These are phyloP conservation scores for Microcyclosporella mali DNA, from an alignment of 2,329 filamentous ascomycete species.

Conservation along the genomic window DNA sequence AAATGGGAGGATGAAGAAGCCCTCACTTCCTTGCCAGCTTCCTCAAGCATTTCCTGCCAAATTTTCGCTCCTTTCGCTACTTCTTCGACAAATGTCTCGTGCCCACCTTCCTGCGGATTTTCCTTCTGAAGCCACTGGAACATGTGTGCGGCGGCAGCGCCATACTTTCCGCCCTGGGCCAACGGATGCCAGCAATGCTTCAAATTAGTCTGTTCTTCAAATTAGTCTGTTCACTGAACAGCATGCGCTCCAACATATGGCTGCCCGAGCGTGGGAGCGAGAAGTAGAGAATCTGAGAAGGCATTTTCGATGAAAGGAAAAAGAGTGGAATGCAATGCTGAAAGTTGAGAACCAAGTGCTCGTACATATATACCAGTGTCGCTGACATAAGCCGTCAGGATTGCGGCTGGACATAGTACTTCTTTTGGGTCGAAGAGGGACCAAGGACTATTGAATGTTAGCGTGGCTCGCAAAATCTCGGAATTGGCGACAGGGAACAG, in stretches of 20 bases:
- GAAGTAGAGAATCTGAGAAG: constrained; percentile 3
- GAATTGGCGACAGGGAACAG: no score
- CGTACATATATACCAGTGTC: no score
- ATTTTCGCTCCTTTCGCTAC: background rate
- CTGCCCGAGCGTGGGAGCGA: constrained; percentile 4
- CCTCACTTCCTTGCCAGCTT: constrained; percentile 1
- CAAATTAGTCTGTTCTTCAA: constrained; percentile 1
- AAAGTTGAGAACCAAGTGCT: no score
- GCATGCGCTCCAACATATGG: constrained; percentile 2
- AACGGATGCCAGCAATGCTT: constrained; percentile 4
- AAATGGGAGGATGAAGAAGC: background rate
- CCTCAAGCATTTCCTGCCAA: background rate
- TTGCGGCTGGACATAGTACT: no score
- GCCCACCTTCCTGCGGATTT: background rate
- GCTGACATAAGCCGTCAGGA: no score
- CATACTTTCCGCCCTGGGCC: background rate
- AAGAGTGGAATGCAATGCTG: background rate
- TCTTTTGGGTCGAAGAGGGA: no score
- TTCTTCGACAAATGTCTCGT: background rate
- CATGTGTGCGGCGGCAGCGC: background rate
- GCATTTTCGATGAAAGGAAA: background rate
- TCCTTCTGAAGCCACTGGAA: constrained; percentile 1
- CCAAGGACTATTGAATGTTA: no score
- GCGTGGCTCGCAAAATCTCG: no score
- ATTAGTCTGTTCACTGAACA: constrained; percentile 3